phyloP scores from a whole-genome alignment of 1,284 basidiomycete genomes.

The Xerocomus tenax region DNA sequence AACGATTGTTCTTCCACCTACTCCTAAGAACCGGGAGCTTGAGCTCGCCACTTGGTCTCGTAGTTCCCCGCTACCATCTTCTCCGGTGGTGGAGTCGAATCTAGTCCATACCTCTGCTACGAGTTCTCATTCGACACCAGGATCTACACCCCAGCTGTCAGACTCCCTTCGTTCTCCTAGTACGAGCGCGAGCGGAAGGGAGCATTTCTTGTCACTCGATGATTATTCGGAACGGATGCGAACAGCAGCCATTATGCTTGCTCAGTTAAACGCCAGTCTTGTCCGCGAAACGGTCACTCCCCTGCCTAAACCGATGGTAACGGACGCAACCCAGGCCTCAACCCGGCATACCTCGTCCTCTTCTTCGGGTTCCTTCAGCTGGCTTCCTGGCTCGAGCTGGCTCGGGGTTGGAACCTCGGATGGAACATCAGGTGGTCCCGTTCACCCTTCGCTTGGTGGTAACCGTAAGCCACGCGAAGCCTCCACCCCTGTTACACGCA shows the following conservation, averaged over 20 bases:
- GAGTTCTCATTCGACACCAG: constrained; percentile 8
- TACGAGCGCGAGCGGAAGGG: constrained; percentile 7
- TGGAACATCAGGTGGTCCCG: constrained; percentile 21
- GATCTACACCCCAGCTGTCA: constrained; percentile 7
- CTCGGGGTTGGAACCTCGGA: constrained; percentile 34
- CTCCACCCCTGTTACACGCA: constrained; percentile 37
- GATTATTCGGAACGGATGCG: constrained; percentile 98
- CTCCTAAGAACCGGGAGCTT: constrained; percentile 83
- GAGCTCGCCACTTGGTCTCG: constrained; percentile 80
- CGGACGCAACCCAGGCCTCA: constrained; percentile 5
- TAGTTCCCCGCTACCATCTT: constrained; percentile 45
- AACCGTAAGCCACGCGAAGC: constrained; percentile 22
- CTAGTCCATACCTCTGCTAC: constrained; percentile 11
- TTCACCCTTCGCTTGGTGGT: constrained; percentile 29
- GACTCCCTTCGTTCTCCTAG: constrained; percentile 7
- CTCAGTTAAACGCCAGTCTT: constrained; percentile 86
- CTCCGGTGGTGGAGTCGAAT: constrained; percentile 35
- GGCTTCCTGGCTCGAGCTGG: constrained; percentile 63
- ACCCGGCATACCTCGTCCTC: constrained; percentile 20
- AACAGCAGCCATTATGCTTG: constrained; percentile 96
- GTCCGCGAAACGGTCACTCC: constrained; percentile 44
- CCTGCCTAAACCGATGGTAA: constrained; percentile 30
- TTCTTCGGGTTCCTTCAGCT: constrained; percentile 38
- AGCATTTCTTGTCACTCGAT: constrained; percentile 58
- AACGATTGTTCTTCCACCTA: constrained; percentile 66